phyloP scores from a whole-genome alignment of 2,329 filamentous ascomycete species.

The Pseudogymnoascus sp. region DNA sequence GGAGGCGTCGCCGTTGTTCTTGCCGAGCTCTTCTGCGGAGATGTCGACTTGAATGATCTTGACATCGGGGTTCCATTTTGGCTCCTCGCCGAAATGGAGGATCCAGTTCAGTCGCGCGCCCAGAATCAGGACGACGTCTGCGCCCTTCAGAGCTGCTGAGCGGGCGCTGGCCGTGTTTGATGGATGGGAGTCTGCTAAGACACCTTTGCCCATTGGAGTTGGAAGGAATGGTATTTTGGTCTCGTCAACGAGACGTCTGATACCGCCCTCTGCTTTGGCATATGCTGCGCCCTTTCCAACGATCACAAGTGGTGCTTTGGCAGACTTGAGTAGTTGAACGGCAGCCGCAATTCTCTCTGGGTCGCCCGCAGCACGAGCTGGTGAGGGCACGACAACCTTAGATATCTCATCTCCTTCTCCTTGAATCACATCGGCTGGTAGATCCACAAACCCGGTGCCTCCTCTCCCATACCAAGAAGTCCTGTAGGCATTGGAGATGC shows the following conservation, averaged over 20 bases:
- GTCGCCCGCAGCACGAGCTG: constrained; percentile 40
- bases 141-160: constrained; percentile 44
- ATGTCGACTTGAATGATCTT: constrained; percentile 51
- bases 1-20: constrained; percentile 40
- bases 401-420: constrained; percentile 26
- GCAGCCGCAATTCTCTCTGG: constrained; percentile 35
- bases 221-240: constrained; percentile 48
- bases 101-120: constrained; percentile 53
- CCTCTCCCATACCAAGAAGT: constrained; percentile 47
- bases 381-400: constrained; percentile 26
- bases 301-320: constrained; percentile 44
- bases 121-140: constrained; percentile 48
- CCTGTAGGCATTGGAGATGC: constrained; percentile 44
- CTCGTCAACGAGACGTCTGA: constrained; percentile 39
- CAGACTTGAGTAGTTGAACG: constrained; percentile 38
- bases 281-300: constrained; percentile 51
- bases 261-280: constrained; percentile 39
- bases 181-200: constrained; percentile 46
- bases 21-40: constrained; percentile 45
- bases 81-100: constrained; percentile 46
- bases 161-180: constrained; percentile 47
- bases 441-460: constrained; percentile 46
- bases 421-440: constrained; percentile 50
- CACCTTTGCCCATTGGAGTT: constrained; percentile 53
- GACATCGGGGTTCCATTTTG: constrained; percentile 44